Conservation (phyloP, 1,284 basidiomycete species). For the Fomitopsis pinicola region DNA sequence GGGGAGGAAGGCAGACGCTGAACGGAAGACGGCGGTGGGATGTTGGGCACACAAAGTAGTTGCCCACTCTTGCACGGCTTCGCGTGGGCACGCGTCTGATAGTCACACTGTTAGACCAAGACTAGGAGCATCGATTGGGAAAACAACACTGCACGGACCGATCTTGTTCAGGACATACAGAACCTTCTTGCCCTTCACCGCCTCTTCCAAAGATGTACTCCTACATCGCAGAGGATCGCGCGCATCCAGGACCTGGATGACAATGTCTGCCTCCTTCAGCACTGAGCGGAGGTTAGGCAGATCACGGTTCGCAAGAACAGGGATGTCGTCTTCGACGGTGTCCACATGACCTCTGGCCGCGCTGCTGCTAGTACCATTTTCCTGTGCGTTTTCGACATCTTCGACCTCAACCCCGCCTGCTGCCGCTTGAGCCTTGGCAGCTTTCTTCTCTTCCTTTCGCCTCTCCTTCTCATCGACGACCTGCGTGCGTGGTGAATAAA, state of each 20-base stretch:
- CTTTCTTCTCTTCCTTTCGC: conserved; percentile 59
- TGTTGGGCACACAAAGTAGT: conserved; percentile 61
- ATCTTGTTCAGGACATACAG: conserved; percentile 84
- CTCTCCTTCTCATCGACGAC: conserved; percentile 68
- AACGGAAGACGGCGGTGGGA: conserved; percentile 80
- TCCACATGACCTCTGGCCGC: conserved; percentile 22
- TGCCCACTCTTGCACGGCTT: conserved; percentile 79
- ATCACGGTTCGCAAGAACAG: conserved; percentile 63
- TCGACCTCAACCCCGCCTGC: conserved; percentile 22
- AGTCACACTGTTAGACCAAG: not conserved
- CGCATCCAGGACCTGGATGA: conserved; percentile 84
- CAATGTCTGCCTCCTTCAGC: conserved; percentile 79
- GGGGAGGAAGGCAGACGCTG: conserved; percentile 65
- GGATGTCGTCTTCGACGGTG: conserved; percentile 45
- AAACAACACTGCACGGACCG: conserved; percentile 46
- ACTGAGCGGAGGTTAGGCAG: conserved; percentile 68
- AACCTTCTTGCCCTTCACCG: conserved; percentile 51
- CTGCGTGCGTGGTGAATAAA: conserved; percentile 28
- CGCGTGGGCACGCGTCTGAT: conserved; percentile 84
- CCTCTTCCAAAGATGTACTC: conserved; percentile 61
- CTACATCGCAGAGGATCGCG: conserved; percentile 76
- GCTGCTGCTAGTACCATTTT: not conserved
- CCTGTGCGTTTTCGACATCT: not conserved
- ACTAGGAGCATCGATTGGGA: not conserved
- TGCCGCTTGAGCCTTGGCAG: conserved; percentile 27